Conservation (phyloP, 352 stramenopile species). For the Phytophthora sojae region DNA sequence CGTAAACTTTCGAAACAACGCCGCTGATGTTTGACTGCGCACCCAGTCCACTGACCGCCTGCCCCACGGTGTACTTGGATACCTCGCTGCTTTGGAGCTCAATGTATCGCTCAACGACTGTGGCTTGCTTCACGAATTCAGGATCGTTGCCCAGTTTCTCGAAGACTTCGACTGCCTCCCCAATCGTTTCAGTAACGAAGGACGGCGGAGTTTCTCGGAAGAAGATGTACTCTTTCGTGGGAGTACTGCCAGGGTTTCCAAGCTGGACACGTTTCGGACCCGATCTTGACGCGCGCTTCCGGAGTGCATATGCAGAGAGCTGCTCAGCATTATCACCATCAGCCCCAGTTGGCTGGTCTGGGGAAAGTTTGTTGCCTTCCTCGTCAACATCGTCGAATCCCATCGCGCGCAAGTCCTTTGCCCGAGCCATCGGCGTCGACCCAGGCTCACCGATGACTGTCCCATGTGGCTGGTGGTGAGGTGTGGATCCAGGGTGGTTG, state of each 20-base stretch:
- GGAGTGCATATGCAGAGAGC: constrained; percentile 63
- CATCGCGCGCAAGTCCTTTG: constrained; percentile 51
- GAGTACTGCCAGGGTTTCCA: constrained; percentile 62
- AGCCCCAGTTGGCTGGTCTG: not conserved
- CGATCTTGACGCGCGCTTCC: constrained; percentile 52
- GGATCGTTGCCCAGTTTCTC: constrained; percentile 63
- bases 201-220: constrained; percentile 82
- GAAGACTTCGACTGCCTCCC: constrained; percentile 61
- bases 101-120: constrained; percentile 61
- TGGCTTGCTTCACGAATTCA: constrained; percentile 43
- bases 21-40: constrained; percentile 63
- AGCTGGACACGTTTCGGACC: constrained; percentile 66
- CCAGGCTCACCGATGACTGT: constrained; percentile 60
- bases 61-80: constrained; percentile 75
- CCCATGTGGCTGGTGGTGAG: constrained; percentile 42
- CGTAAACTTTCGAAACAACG: constrained; percentile 75
- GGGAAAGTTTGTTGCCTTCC: constrained; percentile 12
- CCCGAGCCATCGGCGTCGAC: constrained; percentile 63
- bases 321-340: constrained; percentile 11
- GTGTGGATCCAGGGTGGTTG: constrained; percentile 69
- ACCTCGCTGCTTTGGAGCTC: constrained; percentile 84
- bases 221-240: constrained; percentile 87
- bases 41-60: constrained; percentile 60
- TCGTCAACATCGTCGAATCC: constrained; percentile 67
- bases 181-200: constrained; percentile 82